Evolutionary conservation across 2,329 filamentous ascomycete genomes (phyloP), one percentile per base, ranked within the genome.

Genomic region (Xylariaceae sp.): DNA sequence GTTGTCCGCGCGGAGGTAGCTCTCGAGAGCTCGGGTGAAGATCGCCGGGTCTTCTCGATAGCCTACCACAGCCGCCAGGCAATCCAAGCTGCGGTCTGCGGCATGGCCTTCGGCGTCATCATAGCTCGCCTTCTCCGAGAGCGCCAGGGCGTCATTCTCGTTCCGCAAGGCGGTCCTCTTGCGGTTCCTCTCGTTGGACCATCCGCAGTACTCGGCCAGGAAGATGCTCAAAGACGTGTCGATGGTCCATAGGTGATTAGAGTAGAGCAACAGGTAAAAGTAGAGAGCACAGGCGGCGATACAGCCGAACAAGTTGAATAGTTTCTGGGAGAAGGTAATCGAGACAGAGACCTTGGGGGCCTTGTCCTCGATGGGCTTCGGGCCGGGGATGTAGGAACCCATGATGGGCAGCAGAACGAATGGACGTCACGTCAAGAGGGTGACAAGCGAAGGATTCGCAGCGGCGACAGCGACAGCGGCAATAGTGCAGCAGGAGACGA

Each of bases 201-300:
- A 38, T n/a, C 24, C 36, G 18, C 36, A 38, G 28, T 38, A 38
- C 28, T 38, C 36, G 36, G 36, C 36, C 24, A 38, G 18, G 36
- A 31, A 18, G 18, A 38, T 19, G 36, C 13, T n/a, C 36, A 38
- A 4, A 11, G 26, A 15, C 13, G 36, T 38, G 26, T 38, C 36
- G 36, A 38, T 38, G n/a, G 36, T 30, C 36, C 36, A 38, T 18
- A 38, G 19, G 36, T 38, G 36, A 4, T 38, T 31, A 15, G 36
- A 38, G 24, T 38, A 38, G 36, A 38, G 36, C 4, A 38, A 26
- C 6, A 38, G 36, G 36, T 38, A 38, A 26, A 38, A 38, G 28
- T 38, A 38, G 15, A 38, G 36, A n/a, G 36, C 36, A n/a, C 24
- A 30, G 9, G 36, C 36, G 26, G 18, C 24, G 36, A 38, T 16